These are phyloP conservation scores for Penstemon newberryi DNA, from an alignment of 257 asterid species.

Conservation along the genomic window DNA sequence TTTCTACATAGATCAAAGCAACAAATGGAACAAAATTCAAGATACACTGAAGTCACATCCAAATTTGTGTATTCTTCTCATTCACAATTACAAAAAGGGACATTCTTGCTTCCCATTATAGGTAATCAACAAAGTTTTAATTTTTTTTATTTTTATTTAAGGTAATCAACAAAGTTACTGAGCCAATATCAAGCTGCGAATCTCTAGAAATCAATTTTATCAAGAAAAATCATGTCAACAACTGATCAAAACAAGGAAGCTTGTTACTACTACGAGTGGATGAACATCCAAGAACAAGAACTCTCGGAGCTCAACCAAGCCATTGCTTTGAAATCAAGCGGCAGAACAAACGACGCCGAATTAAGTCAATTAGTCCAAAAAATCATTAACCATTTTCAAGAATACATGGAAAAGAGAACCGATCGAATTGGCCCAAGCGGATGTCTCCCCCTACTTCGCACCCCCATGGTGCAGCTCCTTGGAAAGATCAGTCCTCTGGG, in stretches of 20 bases:
- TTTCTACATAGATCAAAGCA: no score
- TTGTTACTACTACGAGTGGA: slow-evolving; percentile 38
- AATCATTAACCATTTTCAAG: slow-evolving; percentile 32
- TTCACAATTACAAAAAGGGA: no score
- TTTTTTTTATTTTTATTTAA: no score
- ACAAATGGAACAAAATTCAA: no score
- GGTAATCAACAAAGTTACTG: no score
- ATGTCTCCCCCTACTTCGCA: slow-evolving; percentile 47
- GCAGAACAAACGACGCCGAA: slow-evolving; percentile 18
- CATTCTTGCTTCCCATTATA: no score
- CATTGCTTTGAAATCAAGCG: not conserved
- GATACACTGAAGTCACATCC: no score
- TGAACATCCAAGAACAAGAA: slow-evolving; percentile 47
- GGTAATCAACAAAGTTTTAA: no score
- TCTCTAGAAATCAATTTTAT: no score
- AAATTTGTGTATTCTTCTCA: no score
- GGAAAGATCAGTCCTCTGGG: slow-evolving; percentile 56
- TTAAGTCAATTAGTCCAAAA: slow-evolving; percentile 35
- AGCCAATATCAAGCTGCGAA: no score
- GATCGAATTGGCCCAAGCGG: slow-evolving; percentile 26
- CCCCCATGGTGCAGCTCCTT: slow-evolving; percentile 55
- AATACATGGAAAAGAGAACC: slow-evolving; percentile 34
- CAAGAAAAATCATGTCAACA: slow-evolving; percentile 12
- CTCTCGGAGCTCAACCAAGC: slow-evolving; percentile 40
- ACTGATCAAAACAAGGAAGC: slow-evolving; percentile 33